These are phyloP conservation scores for Hypoxylon rubiginosum DNA, from an alignment of 2,329 filamentous ascomycete genomes.

Conservation along the genomic window DNA sequence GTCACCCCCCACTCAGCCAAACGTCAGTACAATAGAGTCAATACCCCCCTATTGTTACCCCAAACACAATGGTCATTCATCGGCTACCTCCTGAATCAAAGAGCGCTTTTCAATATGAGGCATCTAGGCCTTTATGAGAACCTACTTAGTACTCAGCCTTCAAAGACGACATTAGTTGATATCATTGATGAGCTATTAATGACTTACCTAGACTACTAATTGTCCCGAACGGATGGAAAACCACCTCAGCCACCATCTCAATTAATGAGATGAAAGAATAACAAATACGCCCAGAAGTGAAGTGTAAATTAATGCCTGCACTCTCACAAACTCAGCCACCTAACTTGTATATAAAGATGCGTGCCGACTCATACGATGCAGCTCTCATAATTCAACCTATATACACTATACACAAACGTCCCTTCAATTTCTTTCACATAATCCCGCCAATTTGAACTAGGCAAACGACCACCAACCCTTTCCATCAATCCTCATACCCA, in stretches of 20 bases:
- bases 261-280: background rate
- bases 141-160: background rate
- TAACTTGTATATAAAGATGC: background rate
- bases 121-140: background rate
- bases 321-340: background rate
- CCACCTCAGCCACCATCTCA: background rate
- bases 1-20: background rate
- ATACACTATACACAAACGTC: background rate
- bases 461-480: background rate
- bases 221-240: background rate
- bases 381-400: background rate
- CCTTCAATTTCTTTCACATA: background rate
- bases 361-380: background rate
- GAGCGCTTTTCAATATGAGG: background rate
- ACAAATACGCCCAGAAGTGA: background rate
- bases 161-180: background rate
- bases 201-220: background rate
- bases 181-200: background rate
- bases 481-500: background rate
- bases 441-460: background rate
- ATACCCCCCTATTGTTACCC: background rate
- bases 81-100: background rate
- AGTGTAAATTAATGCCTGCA: constrained; percentile 1
- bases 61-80: background rate
- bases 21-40: background rate